Evolutionary conservation across 2,329 filamentous ascomycete species (phyloP).

Genomic region (Aureobasidium sp.): DNA sequence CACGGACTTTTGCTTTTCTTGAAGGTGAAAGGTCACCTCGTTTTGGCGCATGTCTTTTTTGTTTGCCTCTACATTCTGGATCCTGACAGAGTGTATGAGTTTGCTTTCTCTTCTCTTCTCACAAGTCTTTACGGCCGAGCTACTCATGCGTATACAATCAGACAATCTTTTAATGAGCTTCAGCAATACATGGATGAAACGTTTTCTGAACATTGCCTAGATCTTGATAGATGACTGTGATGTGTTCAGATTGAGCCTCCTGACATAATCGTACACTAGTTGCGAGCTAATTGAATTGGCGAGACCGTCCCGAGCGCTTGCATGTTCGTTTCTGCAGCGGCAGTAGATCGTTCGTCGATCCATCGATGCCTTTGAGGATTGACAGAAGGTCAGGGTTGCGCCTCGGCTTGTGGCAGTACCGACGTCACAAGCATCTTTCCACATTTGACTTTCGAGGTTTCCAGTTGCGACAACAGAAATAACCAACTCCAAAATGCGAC

Average conservation of each 20-base stretch:
- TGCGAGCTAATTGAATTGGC: not conserved
- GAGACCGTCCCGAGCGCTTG: not conserved
- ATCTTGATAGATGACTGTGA: not conserved
- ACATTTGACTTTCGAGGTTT: constrained; percentile 3
- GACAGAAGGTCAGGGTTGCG: not conserved
- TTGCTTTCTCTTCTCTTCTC: not conserved
- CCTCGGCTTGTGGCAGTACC: not conserved
- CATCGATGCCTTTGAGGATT: not conserved
- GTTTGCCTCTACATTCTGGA: not conserved
- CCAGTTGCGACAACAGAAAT: not conserved
- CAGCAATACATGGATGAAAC: not conserved
- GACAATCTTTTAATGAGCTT: constrained; percentile 7
- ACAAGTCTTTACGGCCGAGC: constrained; percentile 8
- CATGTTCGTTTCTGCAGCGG: not conserved
- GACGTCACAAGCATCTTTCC: constrained; percentile 8
- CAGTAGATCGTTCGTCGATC: constrained; percentile 3
- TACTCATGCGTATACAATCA: constrained; percentile 5
- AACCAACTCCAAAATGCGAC: not conserved
- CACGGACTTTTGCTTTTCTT: not conserved
- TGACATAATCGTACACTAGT: not conserved
- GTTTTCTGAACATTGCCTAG: not conserved
- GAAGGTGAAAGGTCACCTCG: not conserved
- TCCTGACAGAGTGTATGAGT: not conserved
- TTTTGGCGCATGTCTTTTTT: not conserved
- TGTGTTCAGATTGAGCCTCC: not conserved